Conservation (phyloP, 768 basidiomycete genomes). For the Agaricus sinodeliciosus region DNA sequence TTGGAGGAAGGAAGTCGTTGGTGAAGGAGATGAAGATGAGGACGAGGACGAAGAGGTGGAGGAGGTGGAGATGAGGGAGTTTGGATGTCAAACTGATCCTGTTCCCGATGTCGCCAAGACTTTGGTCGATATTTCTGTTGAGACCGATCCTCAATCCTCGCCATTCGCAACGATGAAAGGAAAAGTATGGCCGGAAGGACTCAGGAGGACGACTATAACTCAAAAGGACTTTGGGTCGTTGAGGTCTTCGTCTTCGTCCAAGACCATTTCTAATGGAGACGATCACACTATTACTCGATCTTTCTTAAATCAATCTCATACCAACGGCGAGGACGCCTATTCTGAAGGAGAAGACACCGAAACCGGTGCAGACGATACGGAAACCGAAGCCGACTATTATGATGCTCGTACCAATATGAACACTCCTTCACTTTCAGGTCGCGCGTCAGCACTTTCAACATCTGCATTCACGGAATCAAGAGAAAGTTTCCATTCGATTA, state of each 20-base stretch:
- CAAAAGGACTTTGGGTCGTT: slow-evolving; percentile 34
- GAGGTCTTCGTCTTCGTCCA: slow-evolving; percentile 13
- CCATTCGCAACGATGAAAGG: slow-evolving; percentile 1
- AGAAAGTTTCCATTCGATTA: slow-evolving; percentile 73
- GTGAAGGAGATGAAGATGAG: slow-evolving; percentile 31
- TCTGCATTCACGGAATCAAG: slow-evolving; percentile 27
- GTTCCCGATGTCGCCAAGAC: slow-evolving; percentile 34
- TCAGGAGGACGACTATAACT: slow-evolving; percentile 39
- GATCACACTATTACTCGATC: slow-evolving; percentile 34
- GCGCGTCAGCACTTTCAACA: slow-evolving; percentile 17
- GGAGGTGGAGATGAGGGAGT: slow-evolving; percentile 22
- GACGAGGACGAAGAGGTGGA: slow-evolving; percentile 20
- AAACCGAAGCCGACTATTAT: slow-evolving; percentile 63
- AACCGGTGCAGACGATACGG: slow-evolving; percentile 39
- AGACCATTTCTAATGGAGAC: slow-evolving; percentile 14
- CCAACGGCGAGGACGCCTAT: slow-evolving; percentile 18
- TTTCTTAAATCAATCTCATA: slow-evolving; percentile 25
- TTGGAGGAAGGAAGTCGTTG: slow-evolving; percentile 27
- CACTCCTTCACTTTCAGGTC: slow-evolving; percentile 47
- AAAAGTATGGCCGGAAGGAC: slow-evolving; percentile 2
- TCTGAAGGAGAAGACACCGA: slow-evolving; percentile 26
- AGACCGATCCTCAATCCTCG: background rate
- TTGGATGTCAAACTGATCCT: slow-evolving; percentile 29
- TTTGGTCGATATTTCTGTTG: slow-evolving; percentile 5
- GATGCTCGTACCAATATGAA: slow-evolving; percentile 73